A percentile compares a stretch with the other conserved stretches of the same genome.
phyloP scores from a whole-genome alignment of 345 rosid genomes.

The Gossypium australe region DNA sequence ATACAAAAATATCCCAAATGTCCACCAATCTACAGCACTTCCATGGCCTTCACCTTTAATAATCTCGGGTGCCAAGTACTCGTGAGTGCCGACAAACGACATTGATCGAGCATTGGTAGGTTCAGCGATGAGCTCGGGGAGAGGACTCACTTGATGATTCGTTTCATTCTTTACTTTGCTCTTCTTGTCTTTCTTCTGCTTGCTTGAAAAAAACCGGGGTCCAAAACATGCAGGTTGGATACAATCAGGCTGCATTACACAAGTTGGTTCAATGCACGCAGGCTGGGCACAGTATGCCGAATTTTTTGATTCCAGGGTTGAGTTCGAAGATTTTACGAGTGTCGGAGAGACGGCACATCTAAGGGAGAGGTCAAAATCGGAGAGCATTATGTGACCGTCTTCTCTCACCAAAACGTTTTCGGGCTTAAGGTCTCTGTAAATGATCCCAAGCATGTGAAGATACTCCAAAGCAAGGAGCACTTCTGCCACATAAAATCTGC shows the following conservation, averaged over 20 bases:
- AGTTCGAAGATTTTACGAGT: conserved; percentile 40
- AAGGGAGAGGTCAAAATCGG: conserved; percentile 78
- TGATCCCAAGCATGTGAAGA: conserved; percentile 84
- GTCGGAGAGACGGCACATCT: conserved; percentile 64
- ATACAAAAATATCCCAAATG: conserved; percentile 72
- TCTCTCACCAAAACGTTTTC: conserved; percentile 74
- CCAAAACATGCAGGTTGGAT: conserved; percentile 56
- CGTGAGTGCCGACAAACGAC: conserved; percentile 89
- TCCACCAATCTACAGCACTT: conserved; percentile 94
- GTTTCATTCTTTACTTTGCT: conserved; percentile 24
- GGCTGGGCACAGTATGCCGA: conserved; percentile 52
- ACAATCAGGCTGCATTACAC: conserved; percentile 48
- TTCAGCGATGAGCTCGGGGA: conserved; percentile 80
- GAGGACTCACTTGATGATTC: conserved; percentile 44
- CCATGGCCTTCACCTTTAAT: conserved; percentile 88
- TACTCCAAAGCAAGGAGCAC: conserved; percentile 82
- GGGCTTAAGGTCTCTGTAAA: conserved; percentile 80
- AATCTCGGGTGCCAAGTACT: conserved; percentile 88
- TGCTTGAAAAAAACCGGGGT: conserved; percentile 43
- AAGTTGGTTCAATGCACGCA: conserved; percentile 46
- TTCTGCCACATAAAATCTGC: conserved; percentile 82
- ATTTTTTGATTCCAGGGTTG: conserved; percentile 32
- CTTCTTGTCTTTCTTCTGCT: conserved; percentile 34
- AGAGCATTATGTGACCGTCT: conserved; percentile 81
- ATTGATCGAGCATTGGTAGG: conserved; percentile 77